Evolutionary conservation across 352 stramenopile species (phyloP), one percentile per base, ranked within the genome.

Genomic region (Phytophthora fragariaefolia): DNA sequence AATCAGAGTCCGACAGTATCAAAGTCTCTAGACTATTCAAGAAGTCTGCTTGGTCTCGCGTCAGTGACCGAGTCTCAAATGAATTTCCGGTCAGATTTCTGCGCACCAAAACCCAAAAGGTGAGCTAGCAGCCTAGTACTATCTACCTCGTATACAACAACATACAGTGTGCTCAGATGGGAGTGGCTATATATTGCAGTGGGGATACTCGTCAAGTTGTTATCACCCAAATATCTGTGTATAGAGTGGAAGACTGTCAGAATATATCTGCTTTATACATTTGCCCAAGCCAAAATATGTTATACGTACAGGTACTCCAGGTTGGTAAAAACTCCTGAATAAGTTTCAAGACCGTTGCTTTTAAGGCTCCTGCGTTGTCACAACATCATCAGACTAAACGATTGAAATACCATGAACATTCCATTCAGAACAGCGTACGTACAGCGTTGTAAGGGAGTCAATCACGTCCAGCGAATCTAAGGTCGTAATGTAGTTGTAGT

Each of bases 321-420:
- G 48, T 77, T 74, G 1, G 74, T 63, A 67, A 82, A 90, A 36
- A 89, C 85, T 49, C 68, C 66, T 1, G 75, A 74, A 60, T 77
- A 91, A 32, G 64, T 68, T 42, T 65, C 71, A 53, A 87, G 65
- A 30, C 82, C 82, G 77, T 91, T 91, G 58, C 85, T 74, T 18
- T 80, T 79, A 13, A 91, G 63, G 32, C 79, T 90, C 45, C 64
- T 71, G 23, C 18, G 32, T 45, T 28, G 22, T 22, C 7, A 32
- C 40, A 13, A 43, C 20, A 15, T 49, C 23, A 1, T 4, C 28
- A 23, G 34, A 13, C 22, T n/a, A n/a, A n/a, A n/a, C n/a, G n/a
- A n/a, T n/a, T n/a, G 30, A 18, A 43, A n/a, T 50, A 24, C 3
- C 28, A n/a, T n/a, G n/a, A 36, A 28, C 4, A 10, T 24, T 46